Evolutionary conservation across 495 filamentous ascomycete genomes (phyloP).

Genomic region (Durotheca rogersii): DNA sequence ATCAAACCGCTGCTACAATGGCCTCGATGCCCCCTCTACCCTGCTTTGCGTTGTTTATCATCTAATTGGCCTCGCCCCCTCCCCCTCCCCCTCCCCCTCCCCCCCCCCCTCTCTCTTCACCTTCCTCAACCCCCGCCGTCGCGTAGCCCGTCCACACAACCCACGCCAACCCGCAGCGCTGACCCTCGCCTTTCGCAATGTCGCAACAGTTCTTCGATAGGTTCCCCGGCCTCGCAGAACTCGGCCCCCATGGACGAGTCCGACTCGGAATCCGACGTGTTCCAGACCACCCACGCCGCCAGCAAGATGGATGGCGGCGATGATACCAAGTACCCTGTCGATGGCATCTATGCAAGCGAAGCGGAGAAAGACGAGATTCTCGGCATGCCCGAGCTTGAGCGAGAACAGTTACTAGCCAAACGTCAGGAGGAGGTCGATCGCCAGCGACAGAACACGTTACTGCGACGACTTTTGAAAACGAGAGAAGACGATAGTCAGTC

Average conservation of each 20-base stretch:
- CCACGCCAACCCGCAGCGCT: not conserved
- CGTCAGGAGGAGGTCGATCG: slow-evolving; percentile 79
- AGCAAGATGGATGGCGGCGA: slow-evolving; percentile 59
- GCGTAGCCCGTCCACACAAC: slow-evolving; percentile 1
- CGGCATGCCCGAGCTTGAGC: slow-evolving; percentile 83
- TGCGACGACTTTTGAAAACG: slow-evolving; percentile 65
- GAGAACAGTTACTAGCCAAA: slow-evolving; percentile 86
- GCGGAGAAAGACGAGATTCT: slow-evolving; percentile 81
- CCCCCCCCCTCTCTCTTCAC: not conserved
- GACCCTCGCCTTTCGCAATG: slow-evolving; percentile 4
- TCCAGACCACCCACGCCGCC: slow-evolving; percentile 37
- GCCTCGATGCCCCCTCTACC: too few species aligned
- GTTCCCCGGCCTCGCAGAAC: slow-evolving; percentile 73
- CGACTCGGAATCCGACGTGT: slow-evolving; percentile 67
- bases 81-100: not conserved
- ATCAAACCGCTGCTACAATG: too few species aligned
- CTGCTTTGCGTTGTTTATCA: not conserved
- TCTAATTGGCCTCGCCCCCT: not conserved
- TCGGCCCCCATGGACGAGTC: slow-evolving; percentile 91
- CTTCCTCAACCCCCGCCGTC: not conserved
- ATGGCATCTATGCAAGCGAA: slow-evolving; percentile 78
- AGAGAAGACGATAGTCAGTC: slow-evolving; percentile 42
- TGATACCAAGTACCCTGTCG: slow-evolving; percentile 76
- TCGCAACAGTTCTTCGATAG: slow-evolving; percentile 28
- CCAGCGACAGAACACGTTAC: slow-evolving; percentile 75